Evolutionary conservation across 768 basidiomycete species (phyloP).

Genomic region (Rhodosporidiobolus sp.): DNA sequence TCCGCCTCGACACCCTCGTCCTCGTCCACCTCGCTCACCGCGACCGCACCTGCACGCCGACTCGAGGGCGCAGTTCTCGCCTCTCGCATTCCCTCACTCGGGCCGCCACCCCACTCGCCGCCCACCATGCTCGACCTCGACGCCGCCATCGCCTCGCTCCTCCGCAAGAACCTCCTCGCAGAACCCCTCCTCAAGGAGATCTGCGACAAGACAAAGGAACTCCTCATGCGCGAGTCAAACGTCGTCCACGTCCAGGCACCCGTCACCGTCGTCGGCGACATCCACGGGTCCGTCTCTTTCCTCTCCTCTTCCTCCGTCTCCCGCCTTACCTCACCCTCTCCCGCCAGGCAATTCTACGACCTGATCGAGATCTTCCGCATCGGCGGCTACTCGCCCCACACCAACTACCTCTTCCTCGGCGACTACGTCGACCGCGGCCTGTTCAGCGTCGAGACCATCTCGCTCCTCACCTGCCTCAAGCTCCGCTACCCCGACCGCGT

Average conservation of each 20-base stretch:
- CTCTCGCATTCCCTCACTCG: background rate
- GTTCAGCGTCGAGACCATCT: constrained; percentile 98
- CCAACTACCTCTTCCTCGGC: constrained; percentile 96
- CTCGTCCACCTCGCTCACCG: no score
- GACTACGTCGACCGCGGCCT: constrained; percentile 98
- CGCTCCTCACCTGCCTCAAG: constrained; percentile 91
- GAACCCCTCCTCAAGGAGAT: constrained; percentile 94
- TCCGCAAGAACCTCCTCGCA: constrained; percentile 70
- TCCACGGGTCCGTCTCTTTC: constrained; percentile 86
- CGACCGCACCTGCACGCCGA: no score
- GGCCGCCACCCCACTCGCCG: background rate
- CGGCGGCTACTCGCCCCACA: constrained; percentile 92
- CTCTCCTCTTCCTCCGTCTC: background rate
- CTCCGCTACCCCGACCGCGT: constrained; percentile 94
- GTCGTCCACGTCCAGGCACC: constrained; percentile 96
- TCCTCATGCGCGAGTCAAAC: constrained; percentile 97
- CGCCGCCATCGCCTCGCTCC: constrained; percentile 39
- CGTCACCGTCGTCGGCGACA: constrained; percentile 97
- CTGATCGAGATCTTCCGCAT: constrained; percentile 98
- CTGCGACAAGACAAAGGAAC: constrained; percentile 99
- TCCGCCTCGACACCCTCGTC: no score
- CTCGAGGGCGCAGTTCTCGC: background rate
- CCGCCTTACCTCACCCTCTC: background rate
- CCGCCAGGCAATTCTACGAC: constrained; percentile 92
- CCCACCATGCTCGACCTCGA: constrained; percentile 31